phyloP scores from a whole-genome alignment of 2,329 filamentous ascomycete species.

The Exophiala bonariae region DNA sequence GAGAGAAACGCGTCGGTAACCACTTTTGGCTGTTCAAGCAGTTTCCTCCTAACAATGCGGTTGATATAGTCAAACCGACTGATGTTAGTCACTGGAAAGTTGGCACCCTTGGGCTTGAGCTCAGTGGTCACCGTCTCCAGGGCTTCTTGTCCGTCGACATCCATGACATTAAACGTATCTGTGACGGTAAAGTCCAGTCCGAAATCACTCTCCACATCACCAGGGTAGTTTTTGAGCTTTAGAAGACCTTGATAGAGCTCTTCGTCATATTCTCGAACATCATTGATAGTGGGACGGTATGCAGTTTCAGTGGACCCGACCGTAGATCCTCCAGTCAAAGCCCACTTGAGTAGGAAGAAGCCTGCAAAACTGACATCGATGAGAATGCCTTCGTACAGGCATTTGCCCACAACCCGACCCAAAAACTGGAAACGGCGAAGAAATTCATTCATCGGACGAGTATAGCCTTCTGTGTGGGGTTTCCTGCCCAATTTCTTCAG shows the following conservation, averaged over 20 bases:
- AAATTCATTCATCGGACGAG: constrained; percentile 58
- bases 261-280: constrained; percentile 88
- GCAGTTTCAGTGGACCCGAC: constrained; percentile 66
- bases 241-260: constrained; percentile 83
- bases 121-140: constrained; percentile 69
- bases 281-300: constrained; percentile 92
- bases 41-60: constrained; percentile 81
- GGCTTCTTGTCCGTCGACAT: constrained; percentile 39
- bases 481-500: constrained; percentile 47
- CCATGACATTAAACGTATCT: constrained; percentile 54
- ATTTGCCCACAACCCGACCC: constrained; percentile 91
- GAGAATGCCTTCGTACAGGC: constrained; percentile 93
- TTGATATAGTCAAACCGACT: constrained; percentile 95
- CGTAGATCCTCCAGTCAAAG: constrained; percentile 66
- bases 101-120: constrained; percentile 73
- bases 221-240: constrained; percentile 34
- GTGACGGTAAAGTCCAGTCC: constrained; percentile 86
- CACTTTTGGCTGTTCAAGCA: constrained; percentile 74
- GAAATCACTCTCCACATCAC: constrained; percentile 72
- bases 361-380: constrained; percentile 90
- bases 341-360: constrained; percentile 97
- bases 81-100: constrained; percentile 80
- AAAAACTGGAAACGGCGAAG: constrained; percentile 84
- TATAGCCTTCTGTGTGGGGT: constrained; percentile 59
- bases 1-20: constrained; percentile 87